Evolutionary conservation across 2,329 filamentous ascomycete genomes (phyloP), one percentile per base, ranked within the genome.

Genomic region (Pseudocercospora macadamiae): DNA sequence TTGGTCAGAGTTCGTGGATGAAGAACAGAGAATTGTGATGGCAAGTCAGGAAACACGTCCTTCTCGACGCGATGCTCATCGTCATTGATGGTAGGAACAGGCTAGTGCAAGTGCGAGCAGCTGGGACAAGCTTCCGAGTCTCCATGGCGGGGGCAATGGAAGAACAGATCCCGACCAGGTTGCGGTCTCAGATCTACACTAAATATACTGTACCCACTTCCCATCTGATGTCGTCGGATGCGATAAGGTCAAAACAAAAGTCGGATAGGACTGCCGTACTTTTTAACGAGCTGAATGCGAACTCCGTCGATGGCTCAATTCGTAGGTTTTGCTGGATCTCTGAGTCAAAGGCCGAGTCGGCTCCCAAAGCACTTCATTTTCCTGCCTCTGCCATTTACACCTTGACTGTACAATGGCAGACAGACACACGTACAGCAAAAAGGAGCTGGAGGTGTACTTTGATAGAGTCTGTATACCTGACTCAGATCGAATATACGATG

Each of bases 391-490:
- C 25, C 42, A 21, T 18, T 32, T 3, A 6, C 19, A n/a, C n/a
- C n/a, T n/a, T 18, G 12, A 3, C 12, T 47, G 21, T 12, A 45
- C 21, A 19, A 61, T 61, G 49, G 39, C 61, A 34, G 28, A 51
- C 26, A 55, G 61, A 37, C 54, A 57, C 30, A 44, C 25, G 7
- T 63, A 49, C 58, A 63, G 37, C 52, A 19, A 62, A n/a, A 55
- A 59, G 19, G 63, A 69, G 37, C 55, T 69, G 8, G 45, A 64
- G 25, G 58, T 51, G 18, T 72, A 70, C 64, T 71, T 68, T 59
- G 58, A 68, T 51, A 62, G 68, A 47, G 67, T 73, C 54, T 57
- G 28, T 30, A 59, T 73, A 2, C 66, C 70, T 8, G 26, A 60
- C 21, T 25, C 49, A 21, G 44, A 60, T 42, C 65, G 66, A 9